Evolutionary conservation across 2,329 filamentous ascomycete species (phyloP).

Genomic region (Fusarium redolens): DNA sequence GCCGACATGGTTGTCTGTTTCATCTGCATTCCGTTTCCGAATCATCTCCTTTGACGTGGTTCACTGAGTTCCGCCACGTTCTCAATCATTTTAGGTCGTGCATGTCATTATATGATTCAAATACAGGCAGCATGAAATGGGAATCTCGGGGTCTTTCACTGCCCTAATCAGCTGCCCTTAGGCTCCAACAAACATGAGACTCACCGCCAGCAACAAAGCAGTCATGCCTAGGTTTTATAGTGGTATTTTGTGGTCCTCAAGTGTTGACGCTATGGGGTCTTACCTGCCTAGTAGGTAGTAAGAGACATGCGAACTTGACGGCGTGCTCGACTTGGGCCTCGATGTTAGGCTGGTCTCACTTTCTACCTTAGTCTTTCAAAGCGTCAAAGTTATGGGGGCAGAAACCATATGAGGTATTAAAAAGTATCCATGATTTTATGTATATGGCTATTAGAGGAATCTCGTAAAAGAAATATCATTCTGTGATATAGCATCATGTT

Average conservation of each 20-base stretch:
- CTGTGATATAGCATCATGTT: not conserved
- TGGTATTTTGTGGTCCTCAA: conserved; percentile 28
- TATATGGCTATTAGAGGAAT: not conserved
- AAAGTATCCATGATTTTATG: not conserved
- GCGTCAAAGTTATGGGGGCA: not conserved
- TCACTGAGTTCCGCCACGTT: conserved; percentile 13
- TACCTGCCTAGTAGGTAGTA: conserved; percentile 13
- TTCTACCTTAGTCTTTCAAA: not conserved
- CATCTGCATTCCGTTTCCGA: conserved; percentile 28
- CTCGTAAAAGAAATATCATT: not conserved
- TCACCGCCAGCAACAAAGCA: conserved; percentile 35
- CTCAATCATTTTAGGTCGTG: not conserved
- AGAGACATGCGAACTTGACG: conserved; percentile 32
- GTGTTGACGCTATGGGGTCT: conserved; percentile 26
- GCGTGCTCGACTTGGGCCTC: conserved; percentile 19
- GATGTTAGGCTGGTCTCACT: conserved; percentile 6
- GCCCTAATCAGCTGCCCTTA: conserved; percentile 3
- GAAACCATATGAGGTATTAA: not conserved
- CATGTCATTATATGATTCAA: not conserved
- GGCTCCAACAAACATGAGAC: conserved; percentile 35
- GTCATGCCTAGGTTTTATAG: conserved; percentile 4
- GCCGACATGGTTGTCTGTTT: conserved; percentile 23
- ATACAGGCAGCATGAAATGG: not conserved
- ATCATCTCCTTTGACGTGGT: conserved; percentile 37
- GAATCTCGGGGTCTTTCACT: not conserved